These are phyloP conservation scores for Candida montana DNA, from an alignment of 805 yeast genomes.

Conservation along the genomic window DNA sequence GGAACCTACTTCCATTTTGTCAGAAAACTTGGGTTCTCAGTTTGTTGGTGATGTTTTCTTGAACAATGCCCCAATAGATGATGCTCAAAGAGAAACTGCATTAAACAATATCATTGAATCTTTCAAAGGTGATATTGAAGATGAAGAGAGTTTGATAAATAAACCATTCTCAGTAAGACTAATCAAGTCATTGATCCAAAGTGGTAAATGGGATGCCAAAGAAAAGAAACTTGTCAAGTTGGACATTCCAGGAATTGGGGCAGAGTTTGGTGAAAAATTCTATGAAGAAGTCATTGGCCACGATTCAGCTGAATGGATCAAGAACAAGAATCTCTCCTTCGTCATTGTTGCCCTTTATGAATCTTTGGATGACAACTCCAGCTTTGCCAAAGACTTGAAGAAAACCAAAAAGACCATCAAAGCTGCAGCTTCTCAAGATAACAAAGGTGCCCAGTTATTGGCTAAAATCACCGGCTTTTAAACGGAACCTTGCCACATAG, in stretches of 20 bases:
- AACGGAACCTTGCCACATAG: too few relatives aligned
- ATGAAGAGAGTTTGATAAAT: conserved; percentile 59
- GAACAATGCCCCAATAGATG: conserved; percentile 42
- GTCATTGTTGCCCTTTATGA: conserved; percentile 79
- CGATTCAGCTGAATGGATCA: conserved; percentile 62
- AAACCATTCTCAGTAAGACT: conserved; percentile 72
- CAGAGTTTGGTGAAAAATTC: conserved; percentile 51
- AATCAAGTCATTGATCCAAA: conserved; percentile 72
- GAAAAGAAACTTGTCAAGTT: conserved; percentile 44
- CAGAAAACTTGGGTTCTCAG: conserved; percentile 79
- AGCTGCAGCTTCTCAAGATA: conserved; percentile 37
- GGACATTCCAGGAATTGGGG: conserved; percentile 46
- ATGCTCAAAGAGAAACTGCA: conserved; percentile 39
- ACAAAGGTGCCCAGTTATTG: conserved; percentile 62
- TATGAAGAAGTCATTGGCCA: conserved; percentile 49
- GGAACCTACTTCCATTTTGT: conserved; percentile 46
- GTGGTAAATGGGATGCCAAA: conserved; percentile 75
- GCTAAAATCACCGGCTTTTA: conserved; percentile 30
- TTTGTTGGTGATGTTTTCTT: conserved; percentile 71
- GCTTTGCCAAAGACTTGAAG: conserved; percentile 50
- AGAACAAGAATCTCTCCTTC: conserved; percentile 65
- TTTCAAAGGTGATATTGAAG: conserved; percentile 61
- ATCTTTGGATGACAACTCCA: conserved; percentile 42
- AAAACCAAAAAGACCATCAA: conserved; percentile 39
- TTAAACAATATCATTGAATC: conserved; percentile 51